phyloP scores from a whole-genome alignment of 495 filamentous ascomycete species.

The Aspergillus leporis region DNA sequence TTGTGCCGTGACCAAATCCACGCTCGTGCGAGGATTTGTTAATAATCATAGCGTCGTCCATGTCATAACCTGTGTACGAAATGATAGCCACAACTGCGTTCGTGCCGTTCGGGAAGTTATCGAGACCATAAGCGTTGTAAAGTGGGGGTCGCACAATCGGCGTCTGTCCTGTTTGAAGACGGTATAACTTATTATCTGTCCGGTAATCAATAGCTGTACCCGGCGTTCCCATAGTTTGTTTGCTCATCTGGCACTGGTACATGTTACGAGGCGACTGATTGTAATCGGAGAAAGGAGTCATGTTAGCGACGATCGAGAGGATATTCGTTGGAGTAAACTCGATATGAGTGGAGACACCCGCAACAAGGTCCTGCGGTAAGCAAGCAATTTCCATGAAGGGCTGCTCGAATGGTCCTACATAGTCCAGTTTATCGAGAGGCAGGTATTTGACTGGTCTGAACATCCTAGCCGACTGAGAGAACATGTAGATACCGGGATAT shows the following conservation, averaged over 20 bases:
- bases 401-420: conserved; percentile 90
- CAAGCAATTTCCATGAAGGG: conserved; percentile 98
- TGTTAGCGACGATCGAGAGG: conserved; percentile 95
- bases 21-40: conserved; percentile 98
- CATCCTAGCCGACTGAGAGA: conserved; percentile 81
- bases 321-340: conserved; percentile 96
- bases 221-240: conserved; percentile 98
- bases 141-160: conserved; percentile 89
- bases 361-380: conserved; percentile 76
- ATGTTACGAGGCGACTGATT: conserved; percentile 99
- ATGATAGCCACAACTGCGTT: conserved; percentile 98
- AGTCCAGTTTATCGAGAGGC: conserved; percentile 78
- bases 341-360: conserved; percentile 86
- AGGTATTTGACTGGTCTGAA: conserved; percentile 90
- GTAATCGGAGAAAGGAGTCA: conserved; percentile 98
- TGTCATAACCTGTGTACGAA: conserved; percentile 98
- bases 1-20: conserved; percentile 93
- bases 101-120: conserved; percentile 98
- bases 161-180: conserved; percentile 92
- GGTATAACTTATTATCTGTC: conserved; percentile 96
- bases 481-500: conserved; percentile 95
- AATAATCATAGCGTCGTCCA: conserved; percentile 99
- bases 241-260: conserved; percentile 99
- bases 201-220: conserved; percentile 82
- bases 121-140: conserved; percentile 93